Percentiles rank a stretch among this genome's conserved stretches.
Evolutionary conservation across 192 early-diverging fungal species (phyloP).

Genomic region (Coemansia furcata): DNA sequence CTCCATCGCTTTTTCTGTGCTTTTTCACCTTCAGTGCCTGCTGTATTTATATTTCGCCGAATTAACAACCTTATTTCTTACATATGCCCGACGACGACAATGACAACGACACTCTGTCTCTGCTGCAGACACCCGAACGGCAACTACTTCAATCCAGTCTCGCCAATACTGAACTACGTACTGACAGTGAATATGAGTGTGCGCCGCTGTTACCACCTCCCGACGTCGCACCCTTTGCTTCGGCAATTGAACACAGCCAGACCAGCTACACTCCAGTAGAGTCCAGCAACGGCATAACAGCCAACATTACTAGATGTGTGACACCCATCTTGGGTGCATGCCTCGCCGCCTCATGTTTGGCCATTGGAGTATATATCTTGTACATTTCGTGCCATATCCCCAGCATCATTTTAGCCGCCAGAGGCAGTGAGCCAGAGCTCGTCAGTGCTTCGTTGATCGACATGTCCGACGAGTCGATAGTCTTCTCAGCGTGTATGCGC

Average conservation of each 20-base stretch:
- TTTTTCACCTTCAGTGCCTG: not conserved
- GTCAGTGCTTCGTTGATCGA: slow-evolving; percentile 23
- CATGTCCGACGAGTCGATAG: slow-evolving; percentile 19
- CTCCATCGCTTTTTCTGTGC: not conserved
- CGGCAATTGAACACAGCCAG: not conserved
- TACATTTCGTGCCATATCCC: slow-evolving; percentile 31
- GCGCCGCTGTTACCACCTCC: not conserved
- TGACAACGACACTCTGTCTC: not conserved
- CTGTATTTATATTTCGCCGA: not conserved
- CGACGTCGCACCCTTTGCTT: not conserved
- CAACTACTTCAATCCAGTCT: not conserved
- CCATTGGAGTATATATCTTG: slow-evolving; percentile 31
- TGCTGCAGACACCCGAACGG: not conserved
- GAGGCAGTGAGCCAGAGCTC: slow-evolving; percentile 20
- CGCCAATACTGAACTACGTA: not conserved
- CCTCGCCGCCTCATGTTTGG: slow-evolving; percentile 20
- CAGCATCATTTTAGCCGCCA: slow-evolving; percentile 8
- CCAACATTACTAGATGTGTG: not conserved
- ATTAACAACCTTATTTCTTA: not conserved
- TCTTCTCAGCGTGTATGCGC: slow-evolving; percentile 16
- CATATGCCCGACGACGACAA: not conserved
- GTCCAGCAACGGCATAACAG: not conserved
- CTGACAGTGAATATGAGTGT: not conserved
- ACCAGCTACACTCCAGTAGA: not conserved
- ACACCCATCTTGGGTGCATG: slow-evolving; percentile 12